Percentiles rank a stretch among this genome's conserved stretches.
phyloP scores from a whole-genome alignment of 805 yeast genomes.

The Sugiyamaella lignohabitans region DNA sequence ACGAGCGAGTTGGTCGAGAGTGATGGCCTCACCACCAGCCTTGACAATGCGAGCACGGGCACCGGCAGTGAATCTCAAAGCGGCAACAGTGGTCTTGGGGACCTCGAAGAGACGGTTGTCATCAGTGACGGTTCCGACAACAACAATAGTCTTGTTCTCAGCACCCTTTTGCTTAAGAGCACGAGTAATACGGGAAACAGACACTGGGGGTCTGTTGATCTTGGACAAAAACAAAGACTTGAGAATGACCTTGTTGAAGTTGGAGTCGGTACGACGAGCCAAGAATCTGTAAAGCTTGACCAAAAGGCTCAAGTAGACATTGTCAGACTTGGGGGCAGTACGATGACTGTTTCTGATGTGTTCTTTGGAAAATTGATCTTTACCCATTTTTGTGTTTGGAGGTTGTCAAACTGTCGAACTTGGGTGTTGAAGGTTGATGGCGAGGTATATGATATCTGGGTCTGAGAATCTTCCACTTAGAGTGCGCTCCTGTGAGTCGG shows the following conservation, averaged over 20 bases:
- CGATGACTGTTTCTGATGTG: constrained; percentile 96
- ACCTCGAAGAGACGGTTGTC: constrained; percentile 88
- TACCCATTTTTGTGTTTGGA: too few relatives aligned
- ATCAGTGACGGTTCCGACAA: constrained; percentile 99
- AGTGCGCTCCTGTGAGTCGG: too few relatives aligned
- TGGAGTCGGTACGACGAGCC: constrained; percentile 98
- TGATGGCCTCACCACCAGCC: constrained; percentile 99
- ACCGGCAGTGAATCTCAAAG: constrained; percentile 98
- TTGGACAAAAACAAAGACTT: constrained; percentile 93
- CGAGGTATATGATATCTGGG: too few relatives aligned
- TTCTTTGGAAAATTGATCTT: constrained; percentile 93
- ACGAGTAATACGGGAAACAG: constrained; percentile 83
- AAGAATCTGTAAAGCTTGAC: constrained; percentile 98
- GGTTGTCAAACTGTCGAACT: constrained; percentile 10
- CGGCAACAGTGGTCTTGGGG: constrained; percentile 98
- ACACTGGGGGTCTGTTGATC: constrained; percentile 99
- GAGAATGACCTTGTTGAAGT: constrained; percentile 97
- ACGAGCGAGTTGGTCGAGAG: constrained; percentile 97
- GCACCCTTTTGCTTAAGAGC: constrained; percentile 80
- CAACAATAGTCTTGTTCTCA: constrained; percentile 87
- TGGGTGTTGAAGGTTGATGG: constrained; percentile 2
- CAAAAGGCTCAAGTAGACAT: constrained; percentile 95
- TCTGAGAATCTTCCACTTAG: too few relatives aligned
- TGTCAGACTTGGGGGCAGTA: constrained; percentile 98
- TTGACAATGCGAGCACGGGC: constrained; percentile 96